These are phyloP conservation scores for Leccinum variicolor DNA, from an alignment of 768 basidiomycete species.

Conservation along the genomic window DNA sequence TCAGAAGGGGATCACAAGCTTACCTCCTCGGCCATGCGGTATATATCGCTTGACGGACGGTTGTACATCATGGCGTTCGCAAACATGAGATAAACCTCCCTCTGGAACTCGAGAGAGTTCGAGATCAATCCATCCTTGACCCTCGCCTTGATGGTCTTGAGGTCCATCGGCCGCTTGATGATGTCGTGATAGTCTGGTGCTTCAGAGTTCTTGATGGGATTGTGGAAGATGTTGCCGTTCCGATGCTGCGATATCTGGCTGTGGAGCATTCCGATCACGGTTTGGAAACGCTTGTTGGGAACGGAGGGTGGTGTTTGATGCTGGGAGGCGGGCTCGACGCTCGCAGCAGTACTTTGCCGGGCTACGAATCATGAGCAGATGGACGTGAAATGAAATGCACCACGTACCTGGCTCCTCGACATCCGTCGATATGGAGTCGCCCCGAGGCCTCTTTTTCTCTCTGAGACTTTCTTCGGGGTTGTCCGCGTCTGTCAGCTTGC, in stretches of 20 bases:
- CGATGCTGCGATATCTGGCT: slow-evolving; percentile 81
- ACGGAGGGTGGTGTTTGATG: slow-evolving; percentile 22
- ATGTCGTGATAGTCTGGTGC: slow-evolving; percentile 92
- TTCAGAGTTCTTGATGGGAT: slow-evolving; percentile 83
- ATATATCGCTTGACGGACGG: slow-evolving; percentile 79
- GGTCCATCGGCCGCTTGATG: slow-evolving; percentile 92
- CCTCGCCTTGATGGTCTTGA: slow-evolving; percentile 86
- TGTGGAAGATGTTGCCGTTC: slow-evolving; percentile 87
- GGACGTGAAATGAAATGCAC: not conserved
- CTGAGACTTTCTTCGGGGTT: slow-evolving; percentile 20
- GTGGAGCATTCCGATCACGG: slow-evolving; percentile 77
- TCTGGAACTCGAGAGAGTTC: slow-evolving; percentile 82
- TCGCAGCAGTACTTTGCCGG: slow-evolving; percentile 18
- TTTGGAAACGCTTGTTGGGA: slow-evolving; percentile 72
- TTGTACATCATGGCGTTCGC: slow-evolving; percentile 99
- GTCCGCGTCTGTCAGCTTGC: slow-evolving; percentile 24
- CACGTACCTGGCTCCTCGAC: slow-evolving; percentile 44
- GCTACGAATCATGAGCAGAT: slow-evolving; percentile 9
- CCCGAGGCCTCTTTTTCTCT: slow-evolving; percentile 29
- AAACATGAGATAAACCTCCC: slow-evolving; percentile 92
- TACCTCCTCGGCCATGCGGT: slow-evolving; percentile 89
- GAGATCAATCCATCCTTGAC: slow-evolving; percentile 81
- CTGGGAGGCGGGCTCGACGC: slow-evolving; percentile 13
- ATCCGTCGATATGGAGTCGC: slow-evolving; percentile 21
- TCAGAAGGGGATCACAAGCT: slow-evolving; percentile 25